phyloP scores from a whole-genome alignment of 2,329 filamentous ascomycete genomes.

The Thelonectria rubi region DNA sequence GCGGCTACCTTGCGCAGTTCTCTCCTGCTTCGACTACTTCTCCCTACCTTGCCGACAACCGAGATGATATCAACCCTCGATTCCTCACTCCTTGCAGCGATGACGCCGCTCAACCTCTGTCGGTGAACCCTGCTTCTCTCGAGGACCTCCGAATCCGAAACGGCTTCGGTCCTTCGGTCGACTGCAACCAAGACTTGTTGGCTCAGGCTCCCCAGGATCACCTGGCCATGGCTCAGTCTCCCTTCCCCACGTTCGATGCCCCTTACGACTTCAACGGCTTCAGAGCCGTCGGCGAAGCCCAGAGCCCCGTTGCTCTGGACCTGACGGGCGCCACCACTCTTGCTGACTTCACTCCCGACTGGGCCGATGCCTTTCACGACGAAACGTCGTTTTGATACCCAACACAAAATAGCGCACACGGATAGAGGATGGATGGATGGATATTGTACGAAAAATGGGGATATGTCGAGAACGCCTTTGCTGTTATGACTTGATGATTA shows the following conservation, averaged over 20 bases:
- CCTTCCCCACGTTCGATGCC: constrained; percentile 53
- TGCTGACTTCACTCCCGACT: constrained; percentile 42
- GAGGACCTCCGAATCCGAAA: constrained; percentile 42
- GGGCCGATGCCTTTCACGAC: constrained; percentile 46
- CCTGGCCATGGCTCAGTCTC: constrained; percentile 44
- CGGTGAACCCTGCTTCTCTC: constrained; percentile 42
- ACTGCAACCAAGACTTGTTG: constrained; percentile 43
- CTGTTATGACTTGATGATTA: constrained; percentile 46
- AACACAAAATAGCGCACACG: constrained; percentile 19
- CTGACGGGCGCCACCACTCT: constrained; percentile 39
- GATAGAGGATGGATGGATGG: constrained; percentile 33
- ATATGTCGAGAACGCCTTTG: constrained; percentile 36
- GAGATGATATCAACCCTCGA: constrained; percentile 49
- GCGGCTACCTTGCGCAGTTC: constrained; percentile 46
- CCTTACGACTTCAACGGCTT: constrained; percentile 53
- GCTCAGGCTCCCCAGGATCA: constrained; percentile 42
- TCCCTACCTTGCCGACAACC: constrained; percentile 48
- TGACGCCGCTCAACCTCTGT: constrained; percentile 49
- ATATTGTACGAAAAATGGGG: constrained; percentile 41
- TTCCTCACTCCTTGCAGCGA: constrained; percentile 66
- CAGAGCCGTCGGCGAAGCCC: constrained; percentile 42
- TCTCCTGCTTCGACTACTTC: constrained; percentile 51
- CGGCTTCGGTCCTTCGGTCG: constrained; percentile 42
- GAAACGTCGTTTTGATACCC: constrained; percentile 46
- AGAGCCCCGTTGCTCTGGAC: constrained; percentile 42